Evolutionary conservation across 805 yeast species (phyloP), one percentile per base, ranked within the genome.

Genomic region (Ogataea haglerorum): DNA sequence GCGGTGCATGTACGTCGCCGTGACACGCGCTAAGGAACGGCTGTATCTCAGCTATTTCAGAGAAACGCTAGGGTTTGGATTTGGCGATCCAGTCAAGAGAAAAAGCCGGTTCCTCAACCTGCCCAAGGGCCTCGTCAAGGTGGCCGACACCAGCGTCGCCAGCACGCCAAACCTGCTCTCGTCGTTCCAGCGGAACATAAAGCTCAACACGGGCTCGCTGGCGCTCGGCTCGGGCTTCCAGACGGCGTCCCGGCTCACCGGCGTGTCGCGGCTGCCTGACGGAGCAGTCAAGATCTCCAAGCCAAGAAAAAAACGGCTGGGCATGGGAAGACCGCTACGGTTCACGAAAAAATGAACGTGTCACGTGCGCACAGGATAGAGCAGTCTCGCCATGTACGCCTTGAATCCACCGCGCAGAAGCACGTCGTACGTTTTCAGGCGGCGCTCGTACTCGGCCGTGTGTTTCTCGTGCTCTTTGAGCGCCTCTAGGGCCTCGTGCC

Each of bases 1-100:
- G 40, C 61, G 98, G 36, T 76, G 91, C 50, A 73, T 89, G 44
- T 93, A 87, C 59, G 99, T 93, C 10, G 95, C 96, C 0, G 68
- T 82, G 32, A 91, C 96, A 0, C 70, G 99, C 48, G 95, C 96
- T 0, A 82, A 84, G 57, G 54, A 53, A n/a, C 28, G 33, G 16
- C 38, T 60, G 3, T 54, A 38, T 37, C 25, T 60, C 38, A 58
- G 63, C 31, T 48, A 52, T 7, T 54, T 47, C 34, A 31, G 17
- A n/a, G 49, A 46, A 27, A 41, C 47, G 9, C 40, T 48, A 22
- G 45, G 51, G 3, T 49, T 44, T 38, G 44, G 46, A 1, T 45
- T 35, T 17, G 49, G 51, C 3, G 48, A 41, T 18, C 37, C 43
- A 10, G 13, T 10, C 13, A 37, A 43, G 27, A 23, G 22, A 16